Percentiles rank a stretch among this genome's conserved stretches.
phyloP scores from a whole-genome alignment of 371 early-diverging fungal species.

The Zychaea mexicana region DNA sequence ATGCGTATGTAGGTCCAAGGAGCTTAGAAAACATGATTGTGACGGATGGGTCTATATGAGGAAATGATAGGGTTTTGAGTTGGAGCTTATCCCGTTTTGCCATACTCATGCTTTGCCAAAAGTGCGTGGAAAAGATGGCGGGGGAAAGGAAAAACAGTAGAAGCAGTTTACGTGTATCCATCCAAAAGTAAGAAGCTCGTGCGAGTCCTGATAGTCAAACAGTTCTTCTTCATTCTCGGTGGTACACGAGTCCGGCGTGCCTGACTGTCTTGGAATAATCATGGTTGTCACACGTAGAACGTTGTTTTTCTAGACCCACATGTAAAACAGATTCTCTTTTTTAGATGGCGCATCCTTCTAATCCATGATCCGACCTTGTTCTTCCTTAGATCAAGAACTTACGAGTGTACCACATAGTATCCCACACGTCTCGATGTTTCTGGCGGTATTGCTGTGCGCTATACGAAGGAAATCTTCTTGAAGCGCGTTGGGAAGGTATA shows the following conservation, averaged over 20 bases:
- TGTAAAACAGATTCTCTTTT: not conserved
- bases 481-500: conserved; percentile 68
- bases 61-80: too few species aligned
- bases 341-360: too few species aligned
- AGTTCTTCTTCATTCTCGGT: conserved; percentile 89
- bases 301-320: conserved; percentile 57
- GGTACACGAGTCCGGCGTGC: conserved; percentile 87
- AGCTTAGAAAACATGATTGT: conserved; percentile 92
- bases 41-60: conserved; percentile 82
- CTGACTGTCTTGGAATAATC: conserved; percentile 88
- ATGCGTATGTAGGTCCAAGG: conserved; percentile 92
- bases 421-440: conserved; percentile 91
- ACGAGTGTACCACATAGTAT: conserved; percentile 81
- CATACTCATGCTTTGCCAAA: too few species aligned
- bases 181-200: conserved; percentile 85
- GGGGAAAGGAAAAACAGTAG: not conserved
- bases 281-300: conserved; percentile 75
- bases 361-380: not conserved
- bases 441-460: conserved; percentile 74
- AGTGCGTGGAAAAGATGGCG: too few species aligned
- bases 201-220: conserved; percentile 72
- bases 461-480: conserved; percentile 71
- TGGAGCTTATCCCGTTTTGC: too few species aligned
- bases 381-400: conserved; percentile 9
- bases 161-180: conserved; percentile 86